Evolutionary conservation across 1,139 yeast species (phyloP).

Genomic region (Pichiaceae sp.): DNA sequence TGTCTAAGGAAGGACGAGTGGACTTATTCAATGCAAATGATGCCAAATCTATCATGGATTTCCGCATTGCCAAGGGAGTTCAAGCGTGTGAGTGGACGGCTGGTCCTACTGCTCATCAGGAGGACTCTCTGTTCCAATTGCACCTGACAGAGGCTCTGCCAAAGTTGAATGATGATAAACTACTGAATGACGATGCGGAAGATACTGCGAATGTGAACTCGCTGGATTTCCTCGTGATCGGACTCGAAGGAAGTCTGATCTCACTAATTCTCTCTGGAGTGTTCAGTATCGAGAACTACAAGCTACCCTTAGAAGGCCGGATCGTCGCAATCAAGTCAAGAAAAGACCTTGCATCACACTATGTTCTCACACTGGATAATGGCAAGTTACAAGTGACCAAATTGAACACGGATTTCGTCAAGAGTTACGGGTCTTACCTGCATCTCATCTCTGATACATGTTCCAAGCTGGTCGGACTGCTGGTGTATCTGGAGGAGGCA

Average conservation of each 20-base stretch:
- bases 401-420: constrained; percentile 18
- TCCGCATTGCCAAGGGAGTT: constrained; percentile 8
- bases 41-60: constrained; percentile 17
- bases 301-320: constrained; percentile 9
- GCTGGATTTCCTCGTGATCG: constrained; percentile 25
- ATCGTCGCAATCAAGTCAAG: constrained; percentile 11
- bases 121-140: constrained; percentile 11
- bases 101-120: constrained; percentile 1
- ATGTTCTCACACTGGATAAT: constrained; percentile 10
- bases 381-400: constrained; percentile 8
- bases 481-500: constrained; percentile 33
- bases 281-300: constrained; percentile 24
- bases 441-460: constrained; percentile 16
- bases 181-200: constrained; percentile 22
- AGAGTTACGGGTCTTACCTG: constrained; percentile 15
- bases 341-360: constrained; percentile 15
- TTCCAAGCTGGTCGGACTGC: constrained; percentile 21
- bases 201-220: constrained; percentile 16
- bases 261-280: constrained; percentile 26
- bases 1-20: constrained; percentile 16
- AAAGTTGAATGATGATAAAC: constrained; percentile 17
- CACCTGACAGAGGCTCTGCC: constrained; percentile 29
- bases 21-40: constrained; percentile 19
- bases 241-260: constrained; percentile 18
- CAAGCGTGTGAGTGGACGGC: constrained; percentile 15